Evolutionary conservation across 225 moss, liverwort and hornwort species (phyloP).

Genomic region (Ulota crispa): DNA sequence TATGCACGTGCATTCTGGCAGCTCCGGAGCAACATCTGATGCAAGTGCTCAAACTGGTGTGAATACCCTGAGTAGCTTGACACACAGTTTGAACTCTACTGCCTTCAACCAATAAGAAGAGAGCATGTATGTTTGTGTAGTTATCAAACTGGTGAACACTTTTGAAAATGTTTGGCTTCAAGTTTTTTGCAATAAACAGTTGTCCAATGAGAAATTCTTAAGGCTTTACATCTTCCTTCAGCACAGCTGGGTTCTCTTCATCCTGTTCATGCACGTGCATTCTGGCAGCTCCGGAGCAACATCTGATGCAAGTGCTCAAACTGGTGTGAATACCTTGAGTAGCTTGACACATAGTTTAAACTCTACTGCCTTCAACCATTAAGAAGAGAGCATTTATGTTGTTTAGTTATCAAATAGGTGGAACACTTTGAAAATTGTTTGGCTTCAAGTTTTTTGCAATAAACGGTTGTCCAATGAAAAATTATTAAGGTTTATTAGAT

Average conservation of each 20-base stretch:
- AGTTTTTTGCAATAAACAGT: background rate
- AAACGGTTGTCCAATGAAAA: background rate
- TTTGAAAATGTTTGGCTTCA: background rate
- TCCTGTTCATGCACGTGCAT: slow-evolving; percentile 62
- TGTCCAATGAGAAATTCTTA: background rate
- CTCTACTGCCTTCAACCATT: slow-evolving; percentile 36
- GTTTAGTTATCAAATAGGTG: background rate
- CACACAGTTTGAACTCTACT: slow-evolving; percentile 43
- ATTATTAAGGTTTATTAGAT: background rate
- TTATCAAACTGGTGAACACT: background rate
- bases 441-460: too few relatives aligned
- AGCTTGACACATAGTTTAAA: slow-evolving; percentile 45
- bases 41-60: slow-evolving; percentile 35
- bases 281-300: slow-evolving; percentile 27
- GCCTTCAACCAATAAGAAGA: slow-evolving; percentile 25
- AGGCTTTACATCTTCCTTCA: slow-evolving; percentile 56
- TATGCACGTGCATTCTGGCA: slow-evolving; percentile 47
- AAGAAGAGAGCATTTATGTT: background rate
- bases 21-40: slow-evolving; percentile 20
- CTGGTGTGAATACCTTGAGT: slow-evolving; percentile 48
- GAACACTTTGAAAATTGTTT: background rate
- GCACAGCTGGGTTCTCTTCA: slow-evolving; percentile 78
- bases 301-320: slow-evolving; percentile 25
- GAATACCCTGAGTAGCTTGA: slow-evolving; percentile 49
- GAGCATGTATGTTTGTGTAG: background rate